A percentile compares a stretch with the other conserved stretches of the same genome.
phyloP scores from a whole-genome alignment of 1,284 basidiomycete genomes.

The Coriolopsis trogii region DNA sequence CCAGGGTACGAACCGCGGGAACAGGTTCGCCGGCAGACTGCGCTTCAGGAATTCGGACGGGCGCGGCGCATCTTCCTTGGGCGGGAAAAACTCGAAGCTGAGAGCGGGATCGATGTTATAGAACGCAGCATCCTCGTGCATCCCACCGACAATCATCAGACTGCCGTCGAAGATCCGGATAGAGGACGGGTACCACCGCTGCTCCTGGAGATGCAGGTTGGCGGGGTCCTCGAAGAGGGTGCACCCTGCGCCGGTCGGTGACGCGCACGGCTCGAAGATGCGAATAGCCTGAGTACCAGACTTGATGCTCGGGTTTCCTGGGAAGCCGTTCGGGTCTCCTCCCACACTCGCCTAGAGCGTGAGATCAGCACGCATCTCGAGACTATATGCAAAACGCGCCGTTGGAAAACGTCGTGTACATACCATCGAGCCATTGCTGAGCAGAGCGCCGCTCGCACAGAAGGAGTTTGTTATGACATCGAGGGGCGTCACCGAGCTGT shows the following conservation, averaged over 20 bases:
- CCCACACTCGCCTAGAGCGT: slow-evolving; percentile 45
- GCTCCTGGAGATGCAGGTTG: slow-evolving; percentile 37
- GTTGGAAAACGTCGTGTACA: not conserved
- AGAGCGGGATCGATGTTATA: slow-evolving; percentile 47
- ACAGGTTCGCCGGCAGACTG: slow-evolving; percentile 28
- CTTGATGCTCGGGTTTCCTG: slow-evolving; percentile 43
- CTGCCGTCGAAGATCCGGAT: slow-evolving; percentile 44
- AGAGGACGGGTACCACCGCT: slow-evolving; percentile 48
- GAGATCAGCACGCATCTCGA: not conserved
- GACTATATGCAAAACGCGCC: not conserved
- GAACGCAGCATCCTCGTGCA: slow-evolving; percentile 39
- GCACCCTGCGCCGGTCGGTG: slow-evolving; percentile 40
- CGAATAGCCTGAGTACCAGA: slow-evolving; percentile 34
- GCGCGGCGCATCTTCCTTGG: slow-evolving; percentile 49
- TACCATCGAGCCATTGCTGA: slow-evolving; percentile 53
- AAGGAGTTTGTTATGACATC: slow-evolving; percentile 51
- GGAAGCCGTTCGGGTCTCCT: slow-evolving; percentile 44
- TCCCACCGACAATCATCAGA: slow-evolving; percentile 46
- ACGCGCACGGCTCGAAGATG: slow-evolving; percentile 40
- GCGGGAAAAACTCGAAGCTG: slow-evolving; percentile 55
- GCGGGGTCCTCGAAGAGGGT: slow-evolving; percentile 42
- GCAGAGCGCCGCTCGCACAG: slow-evolving; percentile 55
- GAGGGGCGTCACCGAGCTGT: slow-evolving; percentile 43
- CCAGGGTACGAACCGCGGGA: slow-evolving; percentile 26
- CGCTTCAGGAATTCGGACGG: slow-evolving; percentile 47